These are phyloP conservation scores for Persicaria maculosa DNA, from an alignment of 148 eudicot genomes.

Conservation along the genomic window DNA sequence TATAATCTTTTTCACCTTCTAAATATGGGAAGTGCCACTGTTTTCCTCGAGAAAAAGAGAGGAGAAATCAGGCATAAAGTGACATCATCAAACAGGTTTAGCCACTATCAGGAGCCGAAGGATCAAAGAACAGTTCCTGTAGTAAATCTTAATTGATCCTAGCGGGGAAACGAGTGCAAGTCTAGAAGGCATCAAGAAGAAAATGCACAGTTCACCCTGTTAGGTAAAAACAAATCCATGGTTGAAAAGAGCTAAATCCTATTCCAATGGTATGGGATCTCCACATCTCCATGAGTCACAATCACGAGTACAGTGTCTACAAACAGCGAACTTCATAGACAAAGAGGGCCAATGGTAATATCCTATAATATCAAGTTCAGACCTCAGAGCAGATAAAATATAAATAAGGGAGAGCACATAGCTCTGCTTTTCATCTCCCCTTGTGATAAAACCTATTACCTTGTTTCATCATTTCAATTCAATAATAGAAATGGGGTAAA, in stretches of 20 bases:
- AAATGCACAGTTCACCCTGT: not conserved
- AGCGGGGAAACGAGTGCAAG: not conserved
- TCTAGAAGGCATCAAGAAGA: not conserved
- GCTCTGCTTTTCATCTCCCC: not conserved
- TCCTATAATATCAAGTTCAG: not conserved
- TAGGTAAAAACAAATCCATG: not conserved
- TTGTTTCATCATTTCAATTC: not conserved
- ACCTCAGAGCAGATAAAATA: not conserved
- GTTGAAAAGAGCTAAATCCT: not conserved
- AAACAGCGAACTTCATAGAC: not conserved
- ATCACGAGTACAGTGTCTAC: not conserved
- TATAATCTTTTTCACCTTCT: not conserved
- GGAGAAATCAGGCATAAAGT: not conserved
- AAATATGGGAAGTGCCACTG: not conserved
- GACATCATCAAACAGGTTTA: not conserved
- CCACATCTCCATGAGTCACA: not conserved
- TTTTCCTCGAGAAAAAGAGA: not conserved
- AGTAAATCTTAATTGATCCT: not conserved
- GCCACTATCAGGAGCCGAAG: not conserved
- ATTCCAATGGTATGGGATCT: not conserved
- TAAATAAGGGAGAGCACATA: not conserved
- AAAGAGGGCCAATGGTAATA: not conserved
- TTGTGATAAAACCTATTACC: not conserved
- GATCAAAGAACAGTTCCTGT: not conserved
- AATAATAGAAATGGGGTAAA: not conserved